Conservation (phyloP, 2,329 filamentous ascomycete species). For the Aspergillus sp. region DNA sequence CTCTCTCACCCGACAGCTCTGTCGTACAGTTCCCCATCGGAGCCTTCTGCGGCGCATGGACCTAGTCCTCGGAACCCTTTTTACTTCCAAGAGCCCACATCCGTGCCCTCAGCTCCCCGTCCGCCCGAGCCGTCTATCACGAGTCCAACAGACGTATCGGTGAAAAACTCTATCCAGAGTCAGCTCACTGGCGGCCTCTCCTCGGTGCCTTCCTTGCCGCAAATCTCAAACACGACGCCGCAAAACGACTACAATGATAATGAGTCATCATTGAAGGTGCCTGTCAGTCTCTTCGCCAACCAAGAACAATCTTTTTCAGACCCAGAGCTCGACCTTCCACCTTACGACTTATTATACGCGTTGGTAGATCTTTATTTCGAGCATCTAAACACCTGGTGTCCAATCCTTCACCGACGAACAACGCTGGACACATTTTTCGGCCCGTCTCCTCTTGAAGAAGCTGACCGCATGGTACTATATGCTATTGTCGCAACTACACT, state of each 20-base stretch:
- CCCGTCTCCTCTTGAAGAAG: conserved; percentile 73
- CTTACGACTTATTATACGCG: conserved; percentile 74
- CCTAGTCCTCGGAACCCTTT: conserved; percentile 63
- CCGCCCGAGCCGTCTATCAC: conserved; percentile 48
- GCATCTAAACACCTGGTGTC: conserved; percentile 82
- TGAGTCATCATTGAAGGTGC: conserved; percentile 61
- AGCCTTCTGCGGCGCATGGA: conserved; percentile 55
- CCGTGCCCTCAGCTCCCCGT: conserved; percentile 54
- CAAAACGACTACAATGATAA: conserved; percentile 49
- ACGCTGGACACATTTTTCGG: conserved; percentile 84
- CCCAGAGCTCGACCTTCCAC: conserved; percentile 71
- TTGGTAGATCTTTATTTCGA: conserved; percentile 79
- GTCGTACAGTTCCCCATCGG: conserved; percentile 54
- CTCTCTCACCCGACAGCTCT: conserved; percentile 30
- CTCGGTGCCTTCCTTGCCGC: conserved; percentile 30
- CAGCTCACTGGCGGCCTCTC: conserved; percentile 30
- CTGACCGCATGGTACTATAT: conserved; percentile 80
- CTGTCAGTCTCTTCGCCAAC: conserved; percentile 59
- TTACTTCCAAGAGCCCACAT: conserved; percentile 65
- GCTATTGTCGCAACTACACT: conserved; percentile 88
- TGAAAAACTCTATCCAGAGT: conserved; percentile 31
- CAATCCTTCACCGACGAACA: conserved; percentile 82
- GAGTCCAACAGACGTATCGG: conserved; percentile 42
- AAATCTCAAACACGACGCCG: conserved; percentile 25
- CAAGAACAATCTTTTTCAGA: conserved; percentile 50